Evolutionary conservation across 2,329 filamentous ascomycete genomes (phyloP), one percentile per base, ranked within the genome.

Genomic region (Nigrospora oryzae): DNA sequence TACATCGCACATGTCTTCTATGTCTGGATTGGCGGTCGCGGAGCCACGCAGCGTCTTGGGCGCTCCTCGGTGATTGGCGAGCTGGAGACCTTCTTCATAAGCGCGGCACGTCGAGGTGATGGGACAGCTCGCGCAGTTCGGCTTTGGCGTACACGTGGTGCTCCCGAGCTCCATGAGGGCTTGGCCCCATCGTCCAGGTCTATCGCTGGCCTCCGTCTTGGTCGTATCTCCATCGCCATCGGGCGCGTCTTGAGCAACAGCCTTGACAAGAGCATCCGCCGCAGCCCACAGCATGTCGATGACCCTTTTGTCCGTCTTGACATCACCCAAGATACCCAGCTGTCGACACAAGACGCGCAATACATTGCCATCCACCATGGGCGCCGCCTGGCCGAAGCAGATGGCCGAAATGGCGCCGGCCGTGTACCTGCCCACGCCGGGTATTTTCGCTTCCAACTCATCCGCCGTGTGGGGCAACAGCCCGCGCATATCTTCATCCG

Each of bases 341-440:
- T 83, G 79, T 19, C 79, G 65, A 48, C 76, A 80, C 46, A 83
- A 56, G 16, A 83, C 79, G 11, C 79, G 65, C 17, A 79, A 56
- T 8, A 83, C 79, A 46, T 83, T 83, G 11, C 79, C 79, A 52
- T 83, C 79, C 0, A 83, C 75, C 68, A 83, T 79, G 2, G 79
- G 70, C 32, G 73, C 75, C 0, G 78, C 63, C 23, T 67, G 65
- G 0, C 79, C 79, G 52, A 80, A 83, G 1, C 80, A 79, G 42
- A 83, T 83, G 43, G 77, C 74, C 0, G 77, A 71, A 5, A 83
- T 73, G 5, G 79, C 79, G 3, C 79, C 79, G 0, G 78, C 79
- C 1, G 79, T 83, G 49, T 83, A 83, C 37, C 73, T 64, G 0
- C 79, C 79, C 2, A 83, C 76, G 3, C 79, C 79, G 0, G 79